Percentiles rank a stretch among this genome's conserved stretches.
Conservation (phyloP, 2,329 filamentous ascomycete genomes). For the Apiospora phragmitis region DNA sequence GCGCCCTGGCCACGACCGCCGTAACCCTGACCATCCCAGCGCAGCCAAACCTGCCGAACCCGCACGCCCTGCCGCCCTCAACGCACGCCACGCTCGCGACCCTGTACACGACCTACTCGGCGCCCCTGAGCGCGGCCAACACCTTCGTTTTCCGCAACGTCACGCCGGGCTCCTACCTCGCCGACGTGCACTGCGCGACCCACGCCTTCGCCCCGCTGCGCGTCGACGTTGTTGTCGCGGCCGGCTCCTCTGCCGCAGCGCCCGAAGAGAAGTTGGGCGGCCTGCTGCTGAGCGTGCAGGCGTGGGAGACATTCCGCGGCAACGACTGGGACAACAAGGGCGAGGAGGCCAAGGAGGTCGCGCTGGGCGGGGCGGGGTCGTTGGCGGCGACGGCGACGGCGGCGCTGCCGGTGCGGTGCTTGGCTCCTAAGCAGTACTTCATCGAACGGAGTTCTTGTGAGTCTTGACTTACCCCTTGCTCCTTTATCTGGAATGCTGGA, state of each 20-base stretch:
- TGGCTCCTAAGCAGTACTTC: constrained; percentile 73
- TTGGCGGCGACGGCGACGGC: neutral
- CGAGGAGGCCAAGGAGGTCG: constrained; percentile 50
- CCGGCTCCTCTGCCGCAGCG: no score
- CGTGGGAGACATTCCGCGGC: constrained; percentile 84
- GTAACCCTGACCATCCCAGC: constrained; percentile 48
- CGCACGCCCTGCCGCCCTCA: constrained; percentile 58
- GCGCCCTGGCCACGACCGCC: constrained; percentile 31
- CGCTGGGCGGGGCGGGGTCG: constrained; percentile 24
- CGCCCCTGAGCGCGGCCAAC: constrained; percentile 67
- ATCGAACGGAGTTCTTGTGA: constrained; percentile 73
- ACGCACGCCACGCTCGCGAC: constrained; percentile 63
- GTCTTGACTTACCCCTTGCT: constrained; percentile 40
- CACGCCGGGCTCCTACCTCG: constrained; percentile 72
- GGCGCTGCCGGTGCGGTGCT: constrained; percentile 60
- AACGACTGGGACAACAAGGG: constrained; percentile 91
- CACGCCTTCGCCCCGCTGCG: constrained; percentile 77
- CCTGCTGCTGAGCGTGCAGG: constrained; percentile 53
- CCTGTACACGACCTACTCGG: constrained; percentile 41
- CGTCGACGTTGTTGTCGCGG: constrained; percentile 67
- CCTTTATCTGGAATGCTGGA: neutral
- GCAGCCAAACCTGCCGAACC: constrained; percentile 43
- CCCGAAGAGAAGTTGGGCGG: constrained; percentile 26
- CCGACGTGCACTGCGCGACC: constrained; percentile 75
- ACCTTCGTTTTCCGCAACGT: constrained; percentile 77